These are phyloP conservation scores for Chrysanthemum lavandulifolium DNA, from an alignment of 129 eudicot genomes.

Conservation along the genomic window DNA sequence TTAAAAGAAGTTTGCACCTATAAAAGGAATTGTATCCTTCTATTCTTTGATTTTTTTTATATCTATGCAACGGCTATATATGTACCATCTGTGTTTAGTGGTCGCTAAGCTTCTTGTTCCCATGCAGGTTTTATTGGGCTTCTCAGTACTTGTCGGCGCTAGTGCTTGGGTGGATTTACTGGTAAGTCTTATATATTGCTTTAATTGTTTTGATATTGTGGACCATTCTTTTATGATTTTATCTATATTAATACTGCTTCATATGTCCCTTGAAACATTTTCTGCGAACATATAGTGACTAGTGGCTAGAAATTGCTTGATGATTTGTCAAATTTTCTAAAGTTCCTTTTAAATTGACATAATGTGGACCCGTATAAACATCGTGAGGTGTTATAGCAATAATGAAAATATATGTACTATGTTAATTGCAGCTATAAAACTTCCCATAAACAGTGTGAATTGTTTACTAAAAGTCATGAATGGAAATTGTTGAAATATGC, in stretches of 20 bases:
- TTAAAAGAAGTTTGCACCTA: too few species aligned
- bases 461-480: not conserved
- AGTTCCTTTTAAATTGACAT: not conserved
- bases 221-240: not conserved
- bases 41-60: too few species aligned
- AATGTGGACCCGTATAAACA: not conserved
- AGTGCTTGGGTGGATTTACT: conserved; percentile 97
- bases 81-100: not conserved
- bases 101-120: conserved; percentile 15
- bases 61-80: not conserved
- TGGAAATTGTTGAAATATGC: not conserved
- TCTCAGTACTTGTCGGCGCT: conserved; percentile 96
- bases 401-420: not conserved
- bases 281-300: not conserved
- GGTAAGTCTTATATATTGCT: conserved; percentile 42
- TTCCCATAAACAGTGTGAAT: not conserved
- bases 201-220: conserved; percentile 3
- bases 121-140: conserved; percentile 90
- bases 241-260: not conserved
- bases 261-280: not conserved
- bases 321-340: not conserved
- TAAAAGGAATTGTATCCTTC: too few species aligned
- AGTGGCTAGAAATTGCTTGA: not conserved
- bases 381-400: not conserved
- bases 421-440: not conserved